phyloP scores from a whole-genome alignment of 345 rosid genomes.

The Laguncularia racemosa region DNA sequence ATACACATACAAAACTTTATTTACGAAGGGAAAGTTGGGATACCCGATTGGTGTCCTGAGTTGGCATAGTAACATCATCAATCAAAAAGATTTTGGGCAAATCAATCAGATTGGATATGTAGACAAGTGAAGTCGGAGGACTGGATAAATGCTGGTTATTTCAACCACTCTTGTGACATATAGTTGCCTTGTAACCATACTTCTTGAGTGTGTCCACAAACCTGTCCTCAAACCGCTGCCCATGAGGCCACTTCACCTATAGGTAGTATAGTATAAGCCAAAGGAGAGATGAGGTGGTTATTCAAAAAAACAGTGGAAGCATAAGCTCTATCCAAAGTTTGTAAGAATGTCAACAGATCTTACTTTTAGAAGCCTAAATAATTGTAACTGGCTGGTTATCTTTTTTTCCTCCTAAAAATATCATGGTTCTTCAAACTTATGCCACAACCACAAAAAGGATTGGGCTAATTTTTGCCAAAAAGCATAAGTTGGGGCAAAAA shows the following conservation, averaged over 20 bases:
- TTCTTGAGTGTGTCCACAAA: slow-evolving; percentile 67
- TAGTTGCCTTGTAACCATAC: slow-evolving; percentile 72
- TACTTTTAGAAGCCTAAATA: too few relatives aligned
- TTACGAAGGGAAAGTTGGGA: neutral
- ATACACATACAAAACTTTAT: neutral
- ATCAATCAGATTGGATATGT: slow-evolving; percentile 54
- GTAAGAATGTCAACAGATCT: too few relatives aligned
- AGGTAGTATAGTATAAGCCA: slow-evolving; percentile 3
- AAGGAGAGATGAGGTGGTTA: slow-evolving; percentile 1
- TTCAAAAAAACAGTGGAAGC: too few relatives aligned
- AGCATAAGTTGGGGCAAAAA: neutral
- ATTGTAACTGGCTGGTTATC: too few relatives aligned
- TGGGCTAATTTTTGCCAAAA: too few relatives aligned
- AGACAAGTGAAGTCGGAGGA: slow-evolving; percentile 87
- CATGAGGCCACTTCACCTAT: slow-evolving; percentile 84
- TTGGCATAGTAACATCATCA: slow-evolving; percentile 50
- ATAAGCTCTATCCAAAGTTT: too few relatives aligned
- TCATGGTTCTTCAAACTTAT: too few relatives aligned
- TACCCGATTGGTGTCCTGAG: slow-evolving; percentile 95
- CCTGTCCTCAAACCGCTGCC: slow-evolving; percentile 69
- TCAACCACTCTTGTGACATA: slow-evolving; percentile 74
- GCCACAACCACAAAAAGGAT: too few relatives aligned
- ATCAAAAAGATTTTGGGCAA: slow-evolving; percentile 80
- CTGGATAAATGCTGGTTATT: slow-evolving; percentile 80
- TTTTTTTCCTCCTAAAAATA: too few relatives aligned